Conservation (phyloP, 2,329 filamentous ascomycete species). For the Alternaria sp. region DNA sequence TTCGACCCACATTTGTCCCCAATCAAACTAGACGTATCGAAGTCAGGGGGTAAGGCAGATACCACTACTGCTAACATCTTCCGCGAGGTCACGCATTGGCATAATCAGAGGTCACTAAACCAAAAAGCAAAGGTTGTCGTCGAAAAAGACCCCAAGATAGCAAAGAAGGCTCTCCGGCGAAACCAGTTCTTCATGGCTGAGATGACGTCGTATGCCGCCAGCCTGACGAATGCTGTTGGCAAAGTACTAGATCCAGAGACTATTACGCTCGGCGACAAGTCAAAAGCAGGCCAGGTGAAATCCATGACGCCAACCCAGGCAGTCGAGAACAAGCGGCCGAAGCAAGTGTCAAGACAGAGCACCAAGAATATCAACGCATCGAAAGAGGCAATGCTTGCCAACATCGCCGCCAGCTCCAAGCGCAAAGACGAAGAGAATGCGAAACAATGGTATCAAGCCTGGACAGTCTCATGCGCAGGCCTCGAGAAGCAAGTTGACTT, state of each 20-base stretch:
- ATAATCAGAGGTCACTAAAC: conserved; percentile 65
- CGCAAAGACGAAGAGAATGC: conserved; percentile 53
- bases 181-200: conserved; percentile 29
- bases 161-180: conserved; percentile 31
- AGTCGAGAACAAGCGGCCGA: conserved; percentile 27
- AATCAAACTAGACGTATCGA: conserved; percentile 51
- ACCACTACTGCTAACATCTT: conserved; percentile 54
- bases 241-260: conserved; percentile 26
- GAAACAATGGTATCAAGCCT: conserved; percentile 56
- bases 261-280: conserved; percentile 41
- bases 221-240: conserved; percentile 25
- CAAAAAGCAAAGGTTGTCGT: conserved; percentile 44
- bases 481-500: conserved; percentile 58
- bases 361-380: conserved; percentile 43
- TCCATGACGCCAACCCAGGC: conserved; percentile 18
- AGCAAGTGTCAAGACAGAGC: conserved; percentile 35
- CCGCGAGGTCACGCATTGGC: conserved; percentile 66
- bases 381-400: conserved; percentile 56
- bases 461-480: conserved; percentile 56
- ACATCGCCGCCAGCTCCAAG: conserved; percentile 53
- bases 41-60: conserved; percentile 32
- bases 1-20: conserved; percentile 59
- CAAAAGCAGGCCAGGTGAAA: conserved; percentile 20
- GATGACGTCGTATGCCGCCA: conserved; percentile 26
- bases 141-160: conserved; percentile 45